Base-by-base conservation (phyloP, 345 rosid genomes). In the Conringia planisiliqua region DNA sequence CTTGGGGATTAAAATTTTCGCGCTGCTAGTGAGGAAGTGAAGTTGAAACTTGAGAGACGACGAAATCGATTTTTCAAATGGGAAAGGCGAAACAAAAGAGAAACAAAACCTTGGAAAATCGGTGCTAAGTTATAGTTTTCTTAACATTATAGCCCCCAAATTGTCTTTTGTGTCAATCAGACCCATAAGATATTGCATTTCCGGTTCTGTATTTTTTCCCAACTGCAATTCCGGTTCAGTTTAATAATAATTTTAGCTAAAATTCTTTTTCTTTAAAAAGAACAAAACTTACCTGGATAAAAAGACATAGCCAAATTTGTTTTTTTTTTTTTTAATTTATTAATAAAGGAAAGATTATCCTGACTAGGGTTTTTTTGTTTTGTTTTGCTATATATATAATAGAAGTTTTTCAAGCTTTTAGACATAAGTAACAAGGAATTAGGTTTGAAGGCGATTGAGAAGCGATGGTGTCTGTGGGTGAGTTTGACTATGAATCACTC, bases 21-120 rank as follows among this genome's bases (percentile, higher is more conserved):
- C 52, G 73, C 40, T 40, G 62, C 60, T 14, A 47, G 39, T 50
- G 62, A 73, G 77, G 32, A n/a, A 8, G 55, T 54, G 71, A 40
- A 29, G 36, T 47, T 59, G 61, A 72, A 62, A 72, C 8, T 29
- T 20, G 55, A 52, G 12, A 42, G 10, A 11, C 16, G 66, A 36
- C 11, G 54, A 61, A 30, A 30, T 9, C 60, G 33, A 29, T 18
- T 54, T 56, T 69, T 62, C 33, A 62, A 62, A 40, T 72, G 52
- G 75, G 66, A 46, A 60, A 60, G 47, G 18, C 7, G 32, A 69
- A 55, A 32, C 24, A 22, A 22, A 2, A 22, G 72, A 24, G 36
- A 54, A 71, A 30, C 39, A 35, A 38, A 61, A 71, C 39, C 36
- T 71, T 60, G 54, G 2, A 36, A 36, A 26, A 4, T 59, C 38